phyloP scores from a whole-genome alignment of 495 filamentous ascomycete species.

The Opeltia flavorubescens region DNA sequence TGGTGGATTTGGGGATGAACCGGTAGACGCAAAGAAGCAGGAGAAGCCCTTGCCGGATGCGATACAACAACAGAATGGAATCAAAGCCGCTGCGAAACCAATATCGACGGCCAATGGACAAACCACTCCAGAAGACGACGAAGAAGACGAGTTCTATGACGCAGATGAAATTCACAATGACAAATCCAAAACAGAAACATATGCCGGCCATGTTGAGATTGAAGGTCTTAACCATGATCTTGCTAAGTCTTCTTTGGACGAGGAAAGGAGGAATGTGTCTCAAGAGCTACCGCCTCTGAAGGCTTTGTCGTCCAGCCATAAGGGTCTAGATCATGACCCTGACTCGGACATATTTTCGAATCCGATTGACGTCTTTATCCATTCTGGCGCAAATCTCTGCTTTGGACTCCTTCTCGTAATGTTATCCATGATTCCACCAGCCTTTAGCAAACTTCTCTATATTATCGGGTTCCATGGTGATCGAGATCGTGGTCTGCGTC shows the following conservation, averaged over 20 bases:
- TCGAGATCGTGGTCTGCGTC: conserved; percentile 61
- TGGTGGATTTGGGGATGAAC: conserved; percentile 9
- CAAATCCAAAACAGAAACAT: conserved; percentile 10
- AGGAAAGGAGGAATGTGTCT: conserved; percentile 4
- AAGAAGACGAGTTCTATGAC: conserved; percentile 31
- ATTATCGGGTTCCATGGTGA: conserved; percentile 91
- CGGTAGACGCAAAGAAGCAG: not conserved
- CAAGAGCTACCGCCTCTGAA: conserved; percentile 8
- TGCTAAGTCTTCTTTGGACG: conserved; percentile 19
- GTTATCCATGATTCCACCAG: conserved; percentile 80
- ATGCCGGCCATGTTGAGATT: conserved; percentile 23
- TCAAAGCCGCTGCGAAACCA: not conserved
- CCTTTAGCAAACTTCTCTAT: conserved; percentile 68
- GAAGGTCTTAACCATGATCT: conserved; percentile 20
- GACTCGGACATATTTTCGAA: conserved; percentile 46
- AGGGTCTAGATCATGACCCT: conserved; percentile 31
- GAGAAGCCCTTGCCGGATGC: not conserved
- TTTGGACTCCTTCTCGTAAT: conserved; percentile 76
- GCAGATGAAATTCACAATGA: conserved; percentile 23
- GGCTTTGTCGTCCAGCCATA: conserved; percentile 15
- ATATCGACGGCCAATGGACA: not conserved
- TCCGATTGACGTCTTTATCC: conserved; percentile 71
- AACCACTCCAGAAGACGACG: conserved; percentile 6
- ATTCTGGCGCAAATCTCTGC: conserved; percentile 76
- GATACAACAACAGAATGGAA: not conserved